Conservation (phyloP, 2,329 filamentous ascomycete species). For the Sporothrix sp. region DNA sequence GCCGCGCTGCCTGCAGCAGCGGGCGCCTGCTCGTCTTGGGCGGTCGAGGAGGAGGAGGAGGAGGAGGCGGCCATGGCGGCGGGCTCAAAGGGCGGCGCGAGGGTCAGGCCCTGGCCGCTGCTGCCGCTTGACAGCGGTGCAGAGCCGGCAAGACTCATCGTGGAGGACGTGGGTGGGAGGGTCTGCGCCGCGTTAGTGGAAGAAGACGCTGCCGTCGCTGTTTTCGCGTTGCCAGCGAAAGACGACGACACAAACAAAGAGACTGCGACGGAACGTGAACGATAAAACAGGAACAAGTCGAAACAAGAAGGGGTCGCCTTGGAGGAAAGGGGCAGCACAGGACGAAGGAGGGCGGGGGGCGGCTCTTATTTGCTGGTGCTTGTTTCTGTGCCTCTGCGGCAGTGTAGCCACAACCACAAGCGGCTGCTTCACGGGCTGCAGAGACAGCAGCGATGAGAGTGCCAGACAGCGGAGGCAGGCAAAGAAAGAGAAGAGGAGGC, state of each 20-base stretch:
- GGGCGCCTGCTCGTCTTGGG: not conserved
- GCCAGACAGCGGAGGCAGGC: not conserved
- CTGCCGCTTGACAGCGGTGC: constrained; percentile 9
- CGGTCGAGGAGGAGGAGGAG: constrained; percentile 11
- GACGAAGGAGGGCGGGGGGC: constrained; percentile 6
- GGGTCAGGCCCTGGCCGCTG: constrained; percentile 11
- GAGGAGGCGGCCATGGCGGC: constrained; percentile 4
- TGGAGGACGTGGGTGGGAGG: not conserved
- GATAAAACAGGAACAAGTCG: no score
- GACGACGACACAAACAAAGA: not conserved
- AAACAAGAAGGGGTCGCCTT: not conserved
- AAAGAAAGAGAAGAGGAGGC: not conserved
- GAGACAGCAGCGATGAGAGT: no score
- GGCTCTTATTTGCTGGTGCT: constrained; percentile 6
- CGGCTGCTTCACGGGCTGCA: no score
- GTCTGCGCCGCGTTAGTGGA: not conserved
- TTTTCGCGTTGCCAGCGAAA: not conserved
- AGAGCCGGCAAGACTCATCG: constrained; percentile 16
- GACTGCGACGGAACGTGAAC: not conserved
- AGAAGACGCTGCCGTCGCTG: not conserved
- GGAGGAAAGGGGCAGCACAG: not conserved
- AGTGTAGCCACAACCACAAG: no score
- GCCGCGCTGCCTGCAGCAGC: constrained; percentile 10
- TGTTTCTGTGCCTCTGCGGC: not conserved
- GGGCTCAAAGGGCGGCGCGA: constrained; percentile 18